Conservation (phyloP, 371 early-diverging fungal species). For the Polyrhizophydium stewartii region DNA sequence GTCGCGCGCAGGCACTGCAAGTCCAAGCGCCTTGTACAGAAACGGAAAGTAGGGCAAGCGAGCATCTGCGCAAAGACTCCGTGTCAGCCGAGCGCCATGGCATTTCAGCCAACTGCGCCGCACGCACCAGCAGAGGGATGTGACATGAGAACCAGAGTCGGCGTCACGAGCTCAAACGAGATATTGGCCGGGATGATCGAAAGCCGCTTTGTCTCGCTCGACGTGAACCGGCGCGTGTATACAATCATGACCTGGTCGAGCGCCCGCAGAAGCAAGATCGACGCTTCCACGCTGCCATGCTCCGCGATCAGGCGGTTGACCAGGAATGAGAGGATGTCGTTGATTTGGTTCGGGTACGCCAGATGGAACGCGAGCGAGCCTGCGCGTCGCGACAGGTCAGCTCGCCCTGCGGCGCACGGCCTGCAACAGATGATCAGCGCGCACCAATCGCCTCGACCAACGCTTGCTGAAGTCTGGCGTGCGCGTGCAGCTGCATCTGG, state of each 20-base stretch:
- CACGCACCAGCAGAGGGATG: neutral
- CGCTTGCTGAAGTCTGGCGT: slow-evolving; percentile 45
- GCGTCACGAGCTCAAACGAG: neutral
- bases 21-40: neutral
- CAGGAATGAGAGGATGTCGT: slow-evolving; percentile 73
- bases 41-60: neutral
- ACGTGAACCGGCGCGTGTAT: neutral
- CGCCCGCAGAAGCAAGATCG: neutral
- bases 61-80: neutral
- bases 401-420: too few relatives aligned
- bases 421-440: neutral
- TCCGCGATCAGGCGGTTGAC: slow-evolving; percentile 48
- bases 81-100: too few relatives aligned
- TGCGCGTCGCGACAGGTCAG: slow-evolving; percentile 4
- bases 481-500: slow-evolving; percentile 1
- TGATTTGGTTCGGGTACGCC: slow-evolving; percentile 78
- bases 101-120: neutral
- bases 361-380: slow-evolving; percentile 74
- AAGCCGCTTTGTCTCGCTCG: neutral
- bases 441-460: slow-evolving; percentile 53
- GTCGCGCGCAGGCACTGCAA: neutral
- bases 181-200: neutral
- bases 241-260: slow-evolving; percentile 2
- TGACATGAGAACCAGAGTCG: neutral
- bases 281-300: slow-evolving; percentile 23